Evolutionary conservation across 345 rosid genomes (phyloP).

Genomic region (Eucalyptus curtisii): DNA sequence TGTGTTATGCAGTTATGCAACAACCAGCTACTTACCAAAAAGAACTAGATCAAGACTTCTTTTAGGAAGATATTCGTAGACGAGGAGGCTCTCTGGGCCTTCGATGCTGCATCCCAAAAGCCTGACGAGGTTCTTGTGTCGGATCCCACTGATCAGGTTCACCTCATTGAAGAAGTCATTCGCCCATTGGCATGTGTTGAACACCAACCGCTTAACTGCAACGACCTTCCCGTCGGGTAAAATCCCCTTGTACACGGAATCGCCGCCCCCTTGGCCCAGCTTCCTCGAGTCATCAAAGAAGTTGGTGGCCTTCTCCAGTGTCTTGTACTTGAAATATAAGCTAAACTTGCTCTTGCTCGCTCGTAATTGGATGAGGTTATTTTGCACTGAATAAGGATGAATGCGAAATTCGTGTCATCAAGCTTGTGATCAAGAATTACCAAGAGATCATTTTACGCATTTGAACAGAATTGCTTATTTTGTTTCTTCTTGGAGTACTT

Average conservation of each 20-base stretch:
- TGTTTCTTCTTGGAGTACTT: background rate
- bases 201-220: slow-evolving; percentile 60
- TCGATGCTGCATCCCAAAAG: slow-evolving; percentile 84
- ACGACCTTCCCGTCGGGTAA: slow-evolving; percentile 58
- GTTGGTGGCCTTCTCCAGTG: slow-evolving; percentile 59
- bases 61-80: slow-evolving; percentile 69
- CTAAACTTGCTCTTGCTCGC: background rate
- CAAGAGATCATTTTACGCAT: background rate
- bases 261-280: slow-evolving; percentile 74
- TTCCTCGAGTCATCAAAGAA: slow-evolving; percentile 47
- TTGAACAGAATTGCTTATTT: background rate
- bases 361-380: background rate
- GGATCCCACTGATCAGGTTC: slow-evolving; percentile 45
- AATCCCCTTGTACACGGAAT: slow-evolving; percentile 65
- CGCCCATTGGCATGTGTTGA: slow-evolving; percentile 55
- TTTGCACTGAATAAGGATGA: background rate
- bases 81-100: slow-evolving; percentile 81
- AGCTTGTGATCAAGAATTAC: background rate
- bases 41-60: slow-evolving; percentile 66
- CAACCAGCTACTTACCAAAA: slow-evolving; percentile 25
- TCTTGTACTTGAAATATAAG: slow-evolving; percentile 46
- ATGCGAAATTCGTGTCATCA: background rate
- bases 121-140: slow-evolving; percentile 55
- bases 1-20: background rate
- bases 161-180: slow-evolving; percentile 82